Percentiles rank a stretch among this genome's conserved stretches.
Conservation (phyloP, 176 grass and related monocot genomes). For the Eremochloa ophiuroides region DNA sequence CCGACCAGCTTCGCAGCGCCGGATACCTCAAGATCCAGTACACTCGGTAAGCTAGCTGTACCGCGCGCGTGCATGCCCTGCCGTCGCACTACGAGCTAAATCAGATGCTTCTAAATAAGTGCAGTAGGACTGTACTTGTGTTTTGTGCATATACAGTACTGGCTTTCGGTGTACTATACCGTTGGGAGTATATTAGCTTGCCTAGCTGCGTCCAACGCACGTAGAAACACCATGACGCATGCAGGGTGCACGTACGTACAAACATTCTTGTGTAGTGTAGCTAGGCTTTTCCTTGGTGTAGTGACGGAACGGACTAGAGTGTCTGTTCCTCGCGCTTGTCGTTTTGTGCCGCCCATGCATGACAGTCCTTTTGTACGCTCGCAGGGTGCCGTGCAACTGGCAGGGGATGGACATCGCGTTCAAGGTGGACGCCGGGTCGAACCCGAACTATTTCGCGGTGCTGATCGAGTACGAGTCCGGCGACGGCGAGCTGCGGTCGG, state of each 20-base stretch:
- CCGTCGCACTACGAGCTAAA: neutral
- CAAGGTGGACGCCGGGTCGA: slow-evolving; percentile 70
- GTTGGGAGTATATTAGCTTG: neutral
- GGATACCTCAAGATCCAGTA: slow-evolving; percentile 61
- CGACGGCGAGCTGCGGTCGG: slow-evolving; percentile 67
- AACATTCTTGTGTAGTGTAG: neutral
- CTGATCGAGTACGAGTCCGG: slow-evolving; percentile 65
- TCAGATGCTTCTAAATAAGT: neutral
- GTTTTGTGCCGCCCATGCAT: neutral
- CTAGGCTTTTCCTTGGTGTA: neutral
- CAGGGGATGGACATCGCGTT: slow-evolving; percentile 56
- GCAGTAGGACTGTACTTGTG: too few species aligned
- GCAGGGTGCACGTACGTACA: neutral
- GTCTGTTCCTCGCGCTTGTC: neutral
- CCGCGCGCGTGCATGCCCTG: too few species aligned
- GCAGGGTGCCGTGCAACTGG: slow-evolving; percentile 80
- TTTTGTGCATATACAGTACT: neutral
- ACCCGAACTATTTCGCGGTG: slow-evolving; percentile 73
- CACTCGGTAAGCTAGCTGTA: slow-evolving; percentile 17
- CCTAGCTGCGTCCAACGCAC: neutral
- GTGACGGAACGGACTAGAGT: neutral
- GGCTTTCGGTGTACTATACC: neutral
- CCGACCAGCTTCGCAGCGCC: slow-evolving; percentile 55
- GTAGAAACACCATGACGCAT: neutral
- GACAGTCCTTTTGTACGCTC: neutral